Evolutionary conservation across 306 rosid genomes (phyloP).

Genomic region (Cotoneaster glaucophyllus): DNA sequence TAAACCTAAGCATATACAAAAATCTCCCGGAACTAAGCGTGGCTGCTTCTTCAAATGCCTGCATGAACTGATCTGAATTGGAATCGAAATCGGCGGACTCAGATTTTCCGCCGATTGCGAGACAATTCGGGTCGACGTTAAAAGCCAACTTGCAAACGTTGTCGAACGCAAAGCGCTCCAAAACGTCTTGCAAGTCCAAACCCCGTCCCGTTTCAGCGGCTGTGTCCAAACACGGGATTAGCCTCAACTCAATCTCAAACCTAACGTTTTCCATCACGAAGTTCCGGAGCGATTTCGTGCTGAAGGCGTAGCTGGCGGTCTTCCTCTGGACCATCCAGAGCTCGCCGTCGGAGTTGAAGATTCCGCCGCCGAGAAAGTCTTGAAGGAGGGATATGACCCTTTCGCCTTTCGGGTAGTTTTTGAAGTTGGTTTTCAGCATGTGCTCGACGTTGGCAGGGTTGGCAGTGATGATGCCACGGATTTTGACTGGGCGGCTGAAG

Average conservation of each 20-base stretch:
- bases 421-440: constrained; percentile 58
- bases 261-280: constrained; percentile 46
- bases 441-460: constrained; percentile 54
- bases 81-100: not conserved
- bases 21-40: constrained; percentile 36
- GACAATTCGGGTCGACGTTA: constrained; percentile 50
- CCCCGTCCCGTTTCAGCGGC: constrained; percentile 16
- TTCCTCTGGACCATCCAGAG: constrained; percentile 59
- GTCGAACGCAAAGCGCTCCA: constrained; percentile 71
- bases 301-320: constrained; percentile 65
- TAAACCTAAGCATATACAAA: not conserved
- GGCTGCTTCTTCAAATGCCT: constrained; percentile 56
- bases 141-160: constrained; percentile 63
- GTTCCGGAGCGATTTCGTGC: constrained; percentile 48
- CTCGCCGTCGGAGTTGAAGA: constrained; percentile 58
- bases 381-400: constrained; percentile 27
- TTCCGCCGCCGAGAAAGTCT: constrained; percentile 62
- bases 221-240: constrained; percentile 34
- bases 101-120: constrained; percentile 17
- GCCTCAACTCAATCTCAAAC: constrained; percentile 32
- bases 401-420: constrained; percentile 66
- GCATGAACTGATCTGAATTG: constrained; percentile 45
- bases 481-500: constrained; percentile 28
- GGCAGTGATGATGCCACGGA: constrained; percentile 43
- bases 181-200: constrained; percentile 53